Conservation (phyloP, 2,329 filamentous ascomycete genomes). For the Monilinia fructigena region DNA sequence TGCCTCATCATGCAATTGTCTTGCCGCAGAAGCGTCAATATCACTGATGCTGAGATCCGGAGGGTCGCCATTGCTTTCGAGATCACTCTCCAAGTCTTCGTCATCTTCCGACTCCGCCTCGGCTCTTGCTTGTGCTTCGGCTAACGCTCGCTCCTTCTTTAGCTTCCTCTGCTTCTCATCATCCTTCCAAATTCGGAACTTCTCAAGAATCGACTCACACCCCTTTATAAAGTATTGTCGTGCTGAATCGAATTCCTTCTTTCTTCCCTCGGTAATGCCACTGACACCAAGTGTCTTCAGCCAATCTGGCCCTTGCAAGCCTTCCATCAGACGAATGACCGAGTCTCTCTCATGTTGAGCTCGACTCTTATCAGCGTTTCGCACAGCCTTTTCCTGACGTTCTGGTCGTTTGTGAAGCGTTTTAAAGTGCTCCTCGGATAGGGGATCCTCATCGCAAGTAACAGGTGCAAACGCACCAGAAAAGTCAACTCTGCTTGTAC, state of each 20-base stretch:
- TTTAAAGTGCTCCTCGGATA: conserved; percentile 56
- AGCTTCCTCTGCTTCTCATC: conserved; percentile 82
- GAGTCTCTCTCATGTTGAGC: conserved; percentile 67
- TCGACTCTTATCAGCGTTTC: conserved; percentile 62
- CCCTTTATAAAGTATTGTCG: conserved; percentile 81
- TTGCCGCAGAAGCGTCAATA: conserved; percentile 67
- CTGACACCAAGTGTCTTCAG: conserved; percentile 86
- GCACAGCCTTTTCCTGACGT: conserved; percentile 59
- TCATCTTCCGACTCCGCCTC: conserved; percentile 37
- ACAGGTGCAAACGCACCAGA: conserved; percentile 47
- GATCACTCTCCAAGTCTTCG: conserved; percentile 54
- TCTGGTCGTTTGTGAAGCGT: conserved; percentile 58
- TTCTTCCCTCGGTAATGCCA: conserved; percentile 74
- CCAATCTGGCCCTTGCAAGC: conserved; percentile 90
- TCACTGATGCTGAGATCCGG: conserved; percentile 68
- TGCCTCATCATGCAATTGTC: conserved; percentile 61
- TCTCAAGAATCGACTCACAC: conserved; percentile 77
- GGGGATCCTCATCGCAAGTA: conserved; percentile 49
- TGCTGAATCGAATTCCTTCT: conserved; percentile 83
- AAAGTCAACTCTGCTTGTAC: conserved; percentile 58
- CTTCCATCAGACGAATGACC: conserved; percentile 68
- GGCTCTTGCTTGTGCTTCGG: conserved; percentile 48
- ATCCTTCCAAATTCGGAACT: conserved; percentile 83
- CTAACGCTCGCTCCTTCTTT: conserved; percentile 66
- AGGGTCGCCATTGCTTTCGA: conserved; percentile 40